Base-by-base conservation (phyloP, 2,329 filamentous ascomycete genomes). In the Pseudopithomyces chartarum region DNA sequence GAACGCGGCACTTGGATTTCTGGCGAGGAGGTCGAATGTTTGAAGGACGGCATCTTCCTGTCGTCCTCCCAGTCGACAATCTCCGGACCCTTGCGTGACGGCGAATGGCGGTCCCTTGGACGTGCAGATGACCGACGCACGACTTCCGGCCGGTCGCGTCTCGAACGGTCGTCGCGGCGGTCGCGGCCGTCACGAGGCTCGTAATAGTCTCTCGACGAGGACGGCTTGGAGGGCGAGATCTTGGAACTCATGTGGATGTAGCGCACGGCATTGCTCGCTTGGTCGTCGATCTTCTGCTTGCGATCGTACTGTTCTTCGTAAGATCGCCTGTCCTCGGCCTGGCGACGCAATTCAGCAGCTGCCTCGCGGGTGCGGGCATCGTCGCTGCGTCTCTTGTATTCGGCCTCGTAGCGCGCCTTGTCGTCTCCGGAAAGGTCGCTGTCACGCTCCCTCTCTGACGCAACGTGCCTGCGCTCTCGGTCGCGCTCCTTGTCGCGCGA, bases 401-500 rank as follows among this genome's bases (percentile, higher is more conserved):
- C 69, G 19, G 64, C 64, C 55, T 74, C 73, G 52, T 68, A 71
- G 57, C 62, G 72, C 7, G 61, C 59, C 55, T 71, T 71, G 34
- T 74, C 72, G 42, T 73, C 68, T 15, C 61, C 61, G 6, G 70
- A 70, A 17, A 68, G 70, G 7, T 76, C 75, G 42, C 73, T 75
- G 15, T 71, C 70, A 32, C 70, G 71, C 10, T 76, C 75, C 34
- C 73, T 74, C 15, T 72, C 70, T 32, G 62, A 55, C 1, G 71
- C 66, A 3, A 67, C 62, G 34, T 75, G 74, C 58, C 76, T 78
- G 32, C 60, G 60, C 11, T 74, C 74, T 48, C 76, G 72, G 8
- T 79, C 76, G 54, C 69, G 68, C 34, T 80, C 79, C 56, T 72
- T 72, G 44, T 79, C 76, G 49, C 71, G 69, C 44, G 69, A 68